Conservation (phyloP, 2,329 filamentous ascomycete genomes). For the Alternaria rosae region DNA sequence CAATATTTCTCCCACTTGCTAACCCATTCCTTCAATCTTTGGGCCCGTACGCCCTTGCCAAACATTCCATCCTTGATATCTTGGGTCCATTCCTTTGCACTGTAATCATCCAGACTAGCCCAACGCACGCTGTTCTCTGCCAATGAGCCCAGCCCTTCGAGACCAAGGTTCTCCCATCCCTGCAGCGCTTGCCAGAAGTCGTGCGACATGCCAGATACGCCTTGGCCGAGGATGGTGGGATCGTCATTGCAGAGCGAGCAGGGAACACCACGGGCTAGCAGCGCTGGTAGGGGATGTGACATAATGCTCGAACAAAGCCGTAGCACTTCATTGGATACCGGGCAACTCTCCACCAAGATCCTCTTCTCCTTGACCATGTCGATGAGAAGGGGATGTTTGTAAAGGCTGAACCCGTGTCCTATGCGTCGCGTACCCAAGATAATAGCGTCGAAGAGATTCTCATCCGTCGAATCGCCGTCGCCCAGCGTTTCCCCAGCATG, state of each 20-base stretch:
- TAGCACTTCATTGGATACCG: slow-evolving; percentile 88
- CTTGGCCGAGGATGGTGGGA: slow-evolving; percentile 86
- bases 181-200: slow-evolving; percentile 95
- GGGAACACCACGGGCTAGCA: slow-evolving; percentile 83
- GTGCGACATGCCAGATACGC: slow-evolving; percentile 81
- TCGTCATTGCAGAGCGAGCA: slow-evolving; percentile 91
- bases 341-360: slow-evolving; percentile 89
- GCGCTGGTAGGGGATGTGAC: slow-evolving; percentile 80
- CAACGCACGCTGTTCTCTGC: slow-evolving; percentile 93
- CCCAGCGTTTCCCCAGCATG: slow-evolving; percentile 90
- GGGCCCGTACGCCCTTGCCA: slow-evolving; percentile 73
- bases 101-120: slow-evolving; percentile 86
- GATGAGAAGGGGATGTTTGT: slow-evolving; percentile 88
- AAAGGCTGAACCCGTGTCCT: slow-evolving; percentile 86
- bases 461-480: slow-evolving; percentile 76
- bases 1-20: slow-evolving; percentile 89
- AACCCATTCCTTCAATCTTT: slow-evolving; percentile 79
- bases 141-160: slow-evolving; percentile 83
- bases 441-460: slow-evolving; percentile 89
- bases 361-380: slow-evolving; percentile 88
- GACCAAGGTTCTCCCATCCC: slow-evolving; percentile 88
- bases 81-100: slow-evolving; percentile 71
- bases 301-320: slow-evolving; percentile 78
- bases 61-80: slow-evolving; percentile 77
- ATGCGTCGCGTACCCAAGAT: slow-evolving; percentile 87